Percentiles rank a stretch among this genome's conserved stretches.
Evolutionary conservation across 768 basidiomycete species (phyloP).

Genomic region (Boletus tylopilopsis): DNA sequence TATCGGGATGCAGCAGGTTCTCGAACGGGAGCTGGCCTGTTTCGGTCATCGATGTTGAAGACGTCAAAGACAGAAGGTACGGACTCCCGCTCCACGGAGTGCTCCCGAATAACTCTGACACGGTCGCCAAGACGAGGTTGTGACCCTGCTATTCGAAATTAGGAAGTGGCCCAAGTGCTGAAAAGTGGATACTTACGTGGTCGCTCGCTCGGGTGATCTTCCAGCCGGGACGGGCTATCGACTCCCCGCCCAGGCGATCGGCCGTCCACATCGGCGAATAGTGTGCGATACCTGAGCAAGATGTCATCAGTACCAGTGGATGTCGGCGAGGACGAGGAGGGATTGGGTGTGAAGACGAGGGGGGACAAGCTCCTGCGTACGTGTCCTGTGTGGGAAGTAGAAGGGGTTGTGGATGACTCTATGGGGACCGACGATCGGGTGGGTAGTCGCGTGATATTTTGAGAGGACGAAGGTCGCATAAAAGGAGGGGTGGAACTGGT

Average conservation of each 20-base stretch:
- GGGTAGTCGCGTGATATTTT: constrained; percentile 7
- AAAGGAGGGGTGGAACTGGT: constrained; percentile 11
- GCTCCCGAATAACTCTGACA: constrained; percentile 21
- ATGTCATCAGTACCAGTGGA: constrained; percentile 16
- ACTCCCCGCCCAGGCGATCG: constrained; percentile 6
- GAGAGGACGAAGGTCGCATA: constrained; percentile 17
- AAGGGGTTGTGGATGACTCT: constrained; percentile 3
- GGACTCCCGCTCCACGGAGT: constrained; percentile 18
- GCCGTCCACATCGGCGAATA: background rate
- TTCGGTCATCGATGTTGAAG: constrained; percentile 21
- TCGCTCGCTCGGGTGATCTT: constrained; percentile 6
- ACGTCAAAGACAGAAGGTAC: constrained; percentile 29
- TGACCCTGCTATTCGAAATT: constrained; percentile 1
- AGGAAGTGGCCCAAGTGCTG: background rate
- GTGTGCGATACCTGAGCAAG: constrained; percentile 12
- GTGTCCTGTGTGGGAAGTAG: constrained; percentile 12
- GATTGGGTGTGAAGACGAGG: constrained; percentile 19
- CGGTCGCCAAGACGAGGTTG: constrained; percentile 11
- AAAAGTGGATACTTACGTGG: constrained; percentile 5
- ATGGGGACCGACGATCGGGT: constrained; percentile 11
- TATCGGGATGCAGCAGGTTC: constrained; percentile 9
- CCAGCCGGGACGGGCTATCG: constrained; percentile 7
- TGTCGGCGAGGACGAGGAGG: constrained; percentile 6
- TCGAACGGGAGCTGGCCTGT: constrained; percentile 10
- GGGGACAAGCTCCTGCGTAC: constrained; percentile 26